Conservation (phyloP, 164 flowering plant species). For the Malania oleifera region DNA sequence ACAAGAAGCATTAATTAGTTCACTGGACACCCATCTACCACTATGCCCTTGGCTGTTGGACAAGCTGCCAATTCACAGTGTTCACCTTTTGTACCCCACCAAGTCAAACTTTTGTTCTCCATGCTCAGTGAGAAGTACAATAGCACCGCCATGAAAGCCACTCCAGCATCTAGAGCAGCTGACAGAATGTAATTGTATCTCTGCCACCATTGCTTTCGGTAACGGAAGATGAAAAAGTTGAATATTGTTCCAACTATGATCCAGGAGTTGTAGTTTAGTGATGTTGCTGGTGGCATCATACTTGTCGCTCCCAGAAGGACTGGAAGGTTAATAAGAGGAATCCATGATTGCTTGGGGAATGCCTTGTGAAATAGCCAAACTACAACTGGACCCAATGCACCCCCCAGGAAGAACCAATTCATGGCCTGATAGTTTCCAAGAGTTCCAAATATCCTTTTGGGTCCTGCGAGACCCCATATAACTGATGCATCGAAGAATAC, state of each 20-base stretch:
- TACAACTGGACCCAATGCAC: conserved; percentile 15
- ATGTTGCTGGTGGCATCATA: conserved; percentile 21
- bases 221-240: conserved; percentile 22
- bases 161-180: conserved; percentile 28
- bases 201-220: conserved; percentile 25
- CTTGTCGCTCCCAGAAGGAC: conserved; percentile 24
- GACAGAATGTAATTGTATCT: conserved; percentile 30
- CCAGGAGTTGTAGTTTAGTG: conserved; percentile 25
- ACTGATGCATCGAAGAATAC: conserved; percentile 25
- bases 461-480: conserved; percentile 25
- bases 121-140: conserved; percentile 15
- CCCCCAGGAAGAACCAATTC: conserved; percentile 28
- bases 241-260: conserved; percentile 14
- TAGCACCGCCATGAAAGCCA: conserved; percentile 23
- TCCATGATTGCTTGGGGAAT: conserved; percentile 23
- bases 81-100: conserved; percentile 30
- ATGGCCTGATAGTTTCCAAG: conserved; percentile 21
- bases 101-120: conserved; percentile 9
- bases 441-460: conserved; percentile 17
- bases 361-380: conserved; percentile 24
- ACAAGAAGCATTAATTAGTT: too few relatives aligned
- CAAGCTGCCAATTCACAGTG: conserved; percentile 26
- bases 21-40: conserved; percentile 22
- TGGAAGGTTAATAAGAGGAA: conserved; percentile 20
- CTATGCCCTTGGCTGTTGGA: conserved; percentile 26